Evolutionary conservation across 495 filamentous ascomycete genomes (phyloP).

Genomic region (Penicillium argentinense): DNA sequence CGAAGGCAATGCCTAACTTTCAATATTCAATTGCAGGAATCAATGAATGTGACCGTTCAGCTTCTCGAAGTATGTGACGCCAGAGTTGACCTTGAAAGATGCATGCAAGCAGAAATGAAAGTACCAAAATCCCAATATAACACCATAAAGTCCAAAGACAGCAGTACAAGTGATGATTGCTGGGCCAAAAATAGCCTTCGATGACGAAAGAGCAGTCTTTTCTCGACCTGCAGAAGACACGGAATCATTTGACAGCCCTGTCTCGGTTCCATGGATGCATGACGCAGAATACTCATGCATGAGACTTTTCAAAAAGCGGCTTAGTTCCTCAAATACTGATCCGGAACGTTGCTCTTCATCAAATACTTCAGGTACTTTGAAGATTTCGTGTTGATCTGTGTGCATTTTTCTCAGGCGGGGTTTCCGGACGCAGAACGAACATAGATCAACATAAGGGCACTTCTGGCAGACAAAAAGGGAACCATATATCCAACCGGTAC

Average conservation of each 20-base stretch:
- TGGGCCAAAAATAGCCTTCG: neutral
- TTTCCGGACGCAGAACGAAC: constrained; percentile 1
- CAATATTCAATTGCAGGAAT: too few species aligned
- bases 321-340: neutral
- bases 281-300: neutral
- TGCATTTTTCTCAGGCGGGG: constrained; percentile 4
- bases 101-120: too few species aligned
- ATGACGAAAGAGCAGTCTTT: neutral
- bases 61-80: too few species aligned
- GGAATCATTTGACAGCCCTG: neutral
- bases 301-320: neutral
- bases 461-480: too few species aligned
- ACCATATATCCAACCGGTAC: too few species aligned
- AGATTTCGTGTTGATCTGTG: constrained; percentile 3
- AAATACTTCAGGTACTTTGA: neutral
- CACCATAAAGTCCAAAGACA: neutral
- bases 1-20: too few species aligned
- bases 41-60: too few species aligned
- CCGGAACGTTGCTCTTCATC: neutral
- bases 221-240: neutral
- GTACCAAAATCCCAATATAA: neutral
- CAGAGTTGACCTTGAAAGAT: too few species aligned
- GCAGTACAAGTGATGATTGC: neutral
- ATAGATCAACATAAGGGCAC: too few species aligned
- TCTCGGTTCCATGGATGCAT: neutral